Evolutionary conservation across 2,329 filamentous ascomycete genomes (phyloP), one percentile per base, ranked within the genome.

Genomic region (Cordyceps pruinosa): DNA sequence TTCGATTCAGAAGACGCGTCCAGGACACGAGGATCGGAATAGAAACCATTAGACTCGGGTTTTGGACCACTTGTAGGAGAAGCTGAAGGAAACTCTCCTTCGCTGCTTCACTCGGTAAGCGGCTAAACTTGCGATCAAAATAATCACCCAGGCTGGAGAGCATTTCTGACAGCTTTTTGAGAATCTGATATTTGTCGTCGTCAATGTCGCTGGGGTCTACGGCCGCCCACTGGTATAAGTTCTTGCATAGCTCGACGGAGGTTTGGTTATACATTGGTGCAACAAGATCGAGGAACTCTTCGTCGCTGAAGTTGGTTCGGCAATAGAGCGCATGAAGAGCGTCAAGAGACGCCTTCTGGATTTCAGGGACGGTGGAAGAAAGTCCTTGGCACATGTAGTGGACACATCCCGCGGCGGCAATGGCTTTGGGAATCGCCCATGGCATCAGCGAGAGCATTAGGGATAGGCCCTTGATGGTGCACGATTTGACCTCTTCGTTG

Each of bases 111-210:
- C 79, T 58, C 1, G 88, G 85, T 35, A 93, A 77, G 45, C 83
- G 77, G 28, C 82, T 77, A 60, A 86, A 87, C 62, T 89, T 90
- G 60, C 89, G 84, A 65, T 94, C 89, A 59, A 97, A 80, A 66
- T 92, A 93, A 61, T 89, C 87, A 19, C 89, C 90, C 17, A 97
- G 77, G 65, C 89, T 89, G 25, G 92, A 93, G 10, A 97, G 77
- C 78, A 91, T 89, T 82, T 99, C 94, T 1, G 92, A 91, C 47
- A 97, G 83, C 72, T 96, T 97, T 75, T 97, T 97, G 41, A 89
- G 85, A 63, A 97, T 85, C 56, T 90, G 85, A 69, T 99, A 97
- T 68, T 91, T 95, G 66, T 91, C 87, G 66, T 96, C 90, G 63
- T 97, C 89, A 58, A 96, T 84, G 64, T 96, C 87, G 59, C 89